phyloP scores from a whole-genome alignment of 2,329 filamentous ascomycete genomes.

The Sclerotinia nivalis region DNA sequence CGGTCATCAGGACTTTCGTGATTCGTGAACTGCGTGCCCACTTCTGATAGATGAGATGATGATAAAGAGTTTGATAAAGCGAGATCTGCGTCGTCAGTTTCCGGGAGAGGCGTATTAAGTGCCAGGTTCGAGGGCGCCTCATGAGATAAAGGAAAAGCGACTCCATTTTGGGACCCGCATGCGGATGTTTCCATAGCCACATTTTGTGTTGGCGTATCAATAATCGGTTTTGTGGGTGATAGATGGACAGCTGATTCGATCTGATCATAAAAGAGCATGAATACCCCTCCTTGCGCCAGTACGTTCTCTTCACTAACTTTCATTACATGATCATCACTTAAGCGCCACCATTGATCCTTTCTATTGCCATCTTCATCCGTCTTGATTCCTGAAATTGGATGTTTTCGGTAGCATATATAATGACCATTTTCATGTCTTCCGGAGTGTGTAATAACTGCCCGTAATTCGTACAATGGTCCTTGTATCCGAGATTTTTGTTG shows the following conservation, averaged over 20 bases:
- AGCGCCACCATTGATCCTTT: slow-evolving; percentile 72
- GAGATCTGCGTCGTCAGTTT: neutral
- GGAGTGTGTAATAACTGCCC: slow-evolving; percentile 84
- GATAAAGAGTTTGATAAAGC: neutral
- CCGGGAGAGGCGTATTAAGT: neutral
- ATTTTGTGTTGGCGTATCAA: neutral
- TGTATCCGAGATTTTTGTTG: slow-evolving; percentile 51
- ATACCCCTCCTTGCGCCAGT: slow-evolving; percentile 74
- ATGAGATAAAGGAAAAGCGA: neutral
- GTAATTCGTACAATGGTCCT: slow-evolving; percentile 70
- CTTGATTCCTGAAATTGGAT: slow-evolving; percentile 46
- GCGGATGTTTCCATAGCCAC: neutral
- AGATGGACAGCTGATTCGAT: slow-evolving; percentile 49
- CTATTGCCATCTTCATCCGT: slow-evolving; percentile 37
- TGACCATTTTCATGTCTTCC: slow-evolving; percentile 94
- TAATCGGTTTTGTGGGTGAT: neutral
- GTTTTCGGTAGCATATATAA: slow-evolving; percentile 86
- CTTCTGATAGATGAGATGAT: neutral
- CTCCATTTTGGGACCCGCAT: neutral
- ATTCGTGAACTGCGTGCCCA: neutral
- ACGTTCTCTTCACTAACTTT: slow-evolving; percentile 73
- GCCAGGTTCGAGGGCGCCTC: neutral
- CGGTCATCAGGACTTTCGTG: neutral
- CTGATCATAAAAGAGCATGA: slow-evolving; percentile 96
- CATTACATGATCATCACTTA: slow-evolving; percentile 86